phyloP scores from a whole-genome alignment of 768 basidiomycete species.

The Gyrodon lividus region DNA sequence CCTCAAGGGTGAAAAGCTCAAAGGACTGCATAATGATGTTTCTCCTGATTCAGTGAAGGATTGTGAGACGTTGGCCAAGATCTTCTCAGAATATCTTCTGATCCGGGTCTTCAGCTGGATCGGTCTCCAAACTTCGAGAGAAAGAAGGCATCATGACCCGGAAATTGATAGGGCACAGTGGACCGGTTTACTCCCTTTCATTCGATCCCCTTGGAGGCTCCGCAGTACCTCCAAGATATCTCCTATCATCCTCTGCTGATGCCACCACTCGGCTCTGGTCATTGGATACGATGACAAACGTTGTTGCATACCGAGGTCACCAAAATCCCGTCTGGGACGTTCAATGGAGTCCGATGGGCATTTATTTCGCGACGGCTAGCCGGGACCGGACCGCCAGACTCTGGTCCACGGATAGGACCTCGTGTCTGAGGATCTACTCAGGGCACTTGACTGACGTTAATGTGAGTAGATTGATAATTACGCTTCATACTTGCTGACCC shows the following conservation, averaged over 20 bases:
- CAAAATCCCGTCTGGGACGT: slow-evolving; percentile 99
- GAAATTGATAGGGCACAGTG: slow-evolving; percentile 97
- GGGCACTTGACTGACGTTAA: slow-evolving; percentile 97
- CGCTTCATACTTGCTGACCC: slow-evolving; percentile 2
- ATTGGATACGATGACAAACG: slow-evolving; percentile 88
- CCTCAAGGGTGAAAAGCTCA: slow-evolving; percentile 86
- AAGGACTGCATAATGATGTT: slow-evolving; percentile 75
- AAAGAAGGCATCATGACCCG: slow-evolving; percentile 79
- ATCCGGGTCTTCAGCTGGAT: slow-evolving; percentile 43
- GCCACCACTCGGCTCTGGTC: slow-evolving; percentile 92
- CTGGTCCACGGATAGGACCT: slow-evolving; percentile 92
- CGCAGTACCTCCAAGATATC: slow-evolving; percentile 77
- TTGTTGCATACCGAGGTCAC: slow-evolving; percentile 93
- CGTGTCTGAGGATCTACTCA: slow-evolving; percentile 87
- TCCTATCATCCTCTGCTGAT: slow-evolving; percentile 92
- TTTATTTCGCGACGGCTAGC: slow-evolving; percentile 97
- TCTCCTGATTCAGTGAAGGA: slow-evolving; percentile 64
- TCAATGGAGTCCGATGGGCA: slow-evolving; percentile 96
- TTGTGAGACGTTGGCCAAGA: slow-evolving; percentile 43
- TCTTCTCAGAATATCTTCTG: slow-evolving; percentile 1
- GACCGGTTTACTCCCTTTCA: slow-evolving; percentile 90
- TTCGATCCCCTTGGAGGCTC: slow-evolving; percentile 93
- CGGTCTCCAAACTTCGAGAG: slow-evolving; percentile 64
- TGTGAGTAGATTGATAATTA: slow-evolving; percentile 50
- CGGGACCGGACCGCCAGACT: slow-evolving; percentile 91